These are phyloP conservation scores for Coemansia furcata DNA, from an alignment of 192 early-diverging fungal species.

Conservation along the genomic window DNA sequence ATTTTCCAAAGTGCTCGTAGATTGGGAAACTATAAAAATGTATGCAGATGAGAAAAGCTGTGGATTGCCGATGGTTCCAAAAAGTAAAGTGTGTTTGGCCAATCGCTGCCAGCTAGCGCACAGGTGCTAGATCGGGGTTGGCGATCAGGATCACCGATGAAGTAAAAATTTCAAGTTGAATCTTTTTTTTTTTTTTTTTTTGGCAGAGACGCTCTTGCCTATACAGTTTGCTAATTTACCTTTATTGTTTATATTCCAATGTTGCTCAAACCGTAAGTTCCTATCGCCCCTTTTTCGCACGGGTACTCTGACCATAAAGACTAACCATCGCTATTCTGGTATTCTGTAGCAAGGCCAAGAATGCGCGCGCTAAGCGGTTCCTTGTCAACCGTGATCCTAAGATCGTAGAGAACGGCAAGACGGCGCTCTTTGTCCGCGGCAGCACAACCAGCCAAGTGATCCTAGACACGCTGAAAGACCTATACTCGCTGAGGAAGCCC, in stretches of 20 bases:
- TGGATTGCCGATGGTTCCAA: too few relatives aligned
- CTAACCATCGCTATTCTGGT: neutral
- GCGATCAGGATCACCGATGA: neutral
- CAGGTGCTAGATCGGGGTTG: neutral
- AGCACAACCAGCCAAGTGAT: conserved; percentile 83
- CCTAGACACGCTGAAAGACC: conserved; percentile 80
- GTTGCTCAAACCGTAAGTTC: conserved; percentile 8
- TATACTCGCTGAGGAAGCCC: conserved; percentile 90
- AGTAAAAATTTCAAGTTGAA: neutral
- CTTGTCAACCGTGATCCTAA: conserved; percentile 87
- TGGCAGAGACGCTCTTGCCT: neutral
- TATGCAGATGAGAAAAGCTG: neutral
- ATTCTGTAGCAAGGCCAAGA: conserved; percentile 73
- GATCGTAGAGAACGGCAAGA: conserved; percentile 87
- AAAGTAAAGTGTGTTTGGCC: neutral
- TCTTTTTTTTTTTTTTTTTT: neutral
- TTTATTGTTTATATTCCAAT: neutral
- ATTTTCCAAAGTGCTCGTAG: conserved; percentile 8
- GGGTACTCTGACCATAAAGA: neutral
- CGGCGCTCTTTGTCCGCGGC: conserved; percentile 84
- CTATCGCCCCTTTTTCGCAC: neutral
- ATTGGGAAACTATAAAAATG: neutral
- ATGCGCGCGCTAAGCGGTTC: conserved; percentile 82
- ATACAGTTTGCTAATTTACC: neutral
- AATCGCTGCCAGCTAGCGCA: conserved; percentile 1